A percentile compares a stretch with the other conserved stretches of the same genome.
These are phyloP conservation scores for Asclepias syriaca DNA, from an alignment of 257 asterid species.

Conservation along the genomic window DNA sequence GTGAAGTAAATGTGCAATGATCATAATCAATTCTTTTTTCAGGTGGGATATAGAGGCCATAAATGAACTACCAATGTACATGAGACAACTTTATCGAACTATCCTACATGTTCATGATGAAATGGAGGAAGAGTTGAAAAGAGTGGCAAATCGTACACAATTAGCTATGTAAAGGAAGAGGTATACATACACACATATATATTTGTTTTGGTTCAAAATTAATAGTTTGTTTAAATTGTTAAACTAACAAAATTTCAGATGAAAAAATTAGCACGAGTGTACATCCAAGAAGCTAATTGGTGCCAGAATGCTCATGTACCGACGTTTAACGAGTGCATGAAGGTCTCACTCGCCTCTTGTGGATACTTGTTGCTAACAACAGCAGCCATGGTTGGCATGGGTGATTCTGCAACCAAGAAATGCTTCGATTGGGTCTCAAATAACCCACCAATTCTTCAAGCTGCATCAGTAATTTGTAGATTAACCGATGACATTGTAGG, in stretches of 20 bases:
- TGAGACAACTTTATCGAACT: conserved; percentile 10
- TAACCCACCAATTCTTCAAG: neutral
- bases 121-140: conserved; percentile 19
- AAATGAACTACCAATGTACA: conserved; percentile 19
- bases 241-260: conserved; percentile 12
- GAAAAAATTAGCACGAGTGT: conserved; percentile 23
- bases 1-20: no score
- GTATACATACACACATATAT: conserved; percentile 1
- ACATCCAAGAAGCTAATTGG: conserved; percentile 18
- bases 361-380: neutral
- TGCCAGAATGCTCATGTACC: neutral
- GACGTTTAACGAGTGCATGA: neutral
- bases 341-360: neutral
- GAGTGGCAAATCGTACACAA: neutral
- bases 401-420: neutral
- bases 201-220: no score
- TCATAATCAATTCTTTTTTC: no score
- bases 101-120: conserved; percentile 14
- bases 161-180: conserved; percentile 17
- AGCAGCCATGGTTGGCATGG: neutral
- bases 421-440: neutral
- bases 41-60: conserved; percentile 24
- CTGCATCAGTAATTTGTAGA: neutral
- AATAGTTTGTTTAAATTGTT: no score
- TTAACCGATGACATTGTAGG: neutral